phyloP scores from a whole-genome alignment of 2,329 filamentous ascomycete species.

The Sodiomyces alkalinus region DNA sequence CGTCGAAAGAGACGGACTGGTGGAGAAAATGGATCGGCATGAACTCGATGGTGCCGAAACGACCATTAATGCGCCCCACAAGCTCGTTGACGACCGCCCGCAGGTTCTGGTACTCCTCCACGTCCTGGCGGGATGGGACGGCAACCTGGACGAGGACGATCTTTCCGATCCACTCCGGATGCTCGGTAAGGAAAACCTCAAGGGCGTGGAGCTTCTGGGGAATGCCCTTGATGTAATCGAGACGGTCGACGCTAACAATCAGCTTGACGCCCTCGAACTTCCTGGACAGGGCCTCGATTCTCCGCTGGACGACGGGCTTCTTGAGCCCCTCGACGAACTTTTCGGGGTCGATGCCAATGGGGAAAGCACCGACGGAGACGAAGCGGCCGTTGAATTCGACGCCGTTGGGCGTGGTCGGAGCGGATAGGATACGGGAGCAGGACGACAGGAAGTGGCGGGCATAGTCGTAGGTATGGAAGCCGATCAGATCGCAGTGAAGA shows the following conservation, averaged over 20 bases:
- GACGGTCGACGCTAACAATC: conserved; percentile 88
- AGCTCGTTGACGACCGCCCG: conserved; percentile 92
- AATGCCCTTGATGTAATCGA: conserved; percentile 98
- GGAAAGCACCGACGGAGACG: conserved; percentile 86
- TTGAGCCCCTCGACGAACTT: conserved; percentile 86
- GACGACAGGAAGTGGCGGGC: conserved; percentile 94
- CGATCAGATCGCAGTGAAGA: conserved; percentile 85
- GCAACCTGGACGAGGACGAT: conserved; percentile 94
- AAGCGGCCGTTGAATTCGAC: conserved; percentile 83
- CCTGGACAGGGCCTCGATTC: conserved; percentile 68
- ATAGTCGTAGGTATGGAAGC: conserved; percentile 98
- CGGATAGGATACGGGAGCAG: conserved; percentile 81
- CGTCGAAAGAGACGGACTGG: conserved; percentile 88
- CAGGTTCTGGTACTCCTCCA: conserved; percentile 95
- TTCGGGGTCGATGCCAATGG: conserved; percentile 93
- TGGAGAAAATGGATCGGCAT: conserved; percentile 99
- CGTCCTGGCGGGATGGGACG: conserved; percentile 85
- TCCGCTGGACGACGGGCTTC: conserved; percentile 72
- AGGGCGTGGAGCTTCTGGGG: conserved; percentile 94
- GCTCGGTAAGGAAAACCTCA: conserved; percentile 91
- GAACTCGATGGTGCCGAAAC: conserved; percentile 93
- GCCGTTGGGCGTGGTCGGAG: conserved; percentile 76
- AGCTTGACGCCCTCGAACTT: conserved; percentile 95
- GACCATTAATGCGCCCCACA: conserved; percentile 91
- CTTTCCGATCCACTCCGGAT: conserved; percentile 96